Evolutionary conservation across 1,284 basidiomycete genomes (phyloP), one percentile per base, ranked within the genome.

Genomic region (Leccinum fallax): DNA sequence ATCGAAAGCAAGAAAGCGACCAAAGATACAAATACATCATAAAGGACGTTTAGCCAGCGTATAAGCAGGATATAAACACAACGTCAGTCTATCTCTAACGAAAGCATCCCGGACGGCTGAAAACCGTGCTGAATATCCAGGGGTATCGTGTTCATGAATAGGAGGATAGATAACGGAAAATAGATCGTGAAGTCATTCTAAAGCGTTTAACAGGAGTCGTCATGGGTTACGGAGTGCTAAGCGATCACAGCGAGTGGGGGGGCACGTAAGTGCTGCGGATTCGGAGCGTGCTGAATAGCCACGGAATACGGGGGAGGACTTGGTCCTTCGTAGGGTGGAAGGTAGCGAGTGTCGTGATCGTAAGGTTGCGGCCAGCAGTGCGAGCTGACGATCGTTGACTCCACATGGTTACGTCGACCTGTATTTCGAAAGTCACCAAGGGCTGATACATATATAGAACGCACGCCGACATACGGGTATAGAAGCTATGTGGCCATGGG

Each of bases 251-350:
- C 69, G 30, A 32, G 34, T 1, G 61, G 62, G 2, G 59, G 67
- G 3, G 21, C 5, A 19, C 3, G 24, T 13, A 15, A 26, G 19
- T 34, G 36, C 28, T 62, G 58, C 11, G 38, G 43, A 46, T 19
- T 46, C 5, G 1, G 43, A 9, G 59, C 24, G 10, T 26, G 15
- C n/a, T 36, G 59, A n/a, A n/a, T 40, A 34, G 16, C 7, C 28
- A 36, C 38, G 10, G 53, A 11, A 43, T 69, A 71, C 1, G 66
- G 19, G 2, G 67, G 67, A 40, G 62, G 67, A 5, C 34, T 58
- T 1, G 58, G 60, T 21, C 60, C 66, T 5, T n/a, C 66, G 24
- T 71, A 70, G 1, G 68, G 63, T 4, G 68, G 68, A 21, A 26
- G 69, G 46, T 13, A 30, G 6, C 5, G 16, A 2, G 15, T 1